Evolutionary conservation across 805 yeast genomes (phyloP).

Genomic region (Metschnikowia shivogae): DNA sequence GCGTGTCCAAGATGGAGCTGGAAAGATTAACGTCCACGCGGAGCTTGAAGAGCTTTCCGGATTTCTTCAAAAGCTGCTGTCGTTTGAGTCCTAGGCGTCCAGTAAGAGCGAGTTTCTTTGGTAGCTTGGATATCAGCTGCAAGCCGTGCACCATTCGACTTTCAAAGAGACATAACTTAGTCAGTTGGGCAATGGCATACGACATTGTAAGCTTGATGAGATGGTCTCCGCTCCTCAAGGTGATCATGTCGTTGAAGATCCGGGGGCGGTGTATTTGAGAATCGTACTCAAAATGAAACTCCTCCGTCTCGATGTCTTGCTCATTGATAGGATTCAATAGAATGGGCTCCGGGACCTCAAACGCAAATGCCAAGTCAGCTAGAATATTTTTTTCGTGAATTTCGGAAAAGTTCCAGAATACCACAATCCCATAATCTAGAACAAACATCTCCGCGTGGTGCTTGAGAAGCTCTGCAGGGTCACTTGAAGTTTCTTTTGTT

Average conservation of each 20-base stretch:
- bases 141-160: constrained; percentile 82
- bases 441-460: constrained; percentile 85
- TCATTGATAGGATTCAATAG: constrained; percentile 75
- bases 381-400: constrained; percentile 87
- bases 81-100: constrained; percentile 84
- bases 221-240: constrained; percentile 87
- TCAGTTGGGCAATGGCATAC: constrained; percentile 95
- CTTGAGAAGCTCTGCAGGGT: constrained; percentile 45
- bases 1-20: constrained; percentile 88
- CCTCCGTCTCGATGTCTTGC: constrained; percentile 91
- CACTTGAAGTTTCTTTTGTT: neutral
- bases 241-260: constrained; percentile 91
- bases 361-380: constrained; percentile 83
- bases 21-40: constrained; percentile 91
- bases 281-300: constrained; percentile 71
- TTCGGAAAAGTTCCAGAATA: constrained; percentile 95
- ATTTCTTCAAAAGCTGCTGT: constrained; percentile 78
- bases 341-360: constrained; percentile 40
- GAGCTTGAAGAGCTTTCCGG: constrained; percentile 84
- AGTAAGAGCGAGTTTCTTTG: constrained; percentile 83
- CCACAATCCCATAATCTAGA: constrained; percentile 91
- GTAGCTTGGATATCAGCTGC: constrained; percentile 81
- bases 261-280: constrained; percentile 59
- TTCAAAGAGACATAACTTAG: constrained; percentile 86
- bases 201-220: constrained; percentile 88